Evolutionary conservation across 202 grass and related monocot genomes (phyloP).

Genomic region (Eragrostis tef): DNA sequence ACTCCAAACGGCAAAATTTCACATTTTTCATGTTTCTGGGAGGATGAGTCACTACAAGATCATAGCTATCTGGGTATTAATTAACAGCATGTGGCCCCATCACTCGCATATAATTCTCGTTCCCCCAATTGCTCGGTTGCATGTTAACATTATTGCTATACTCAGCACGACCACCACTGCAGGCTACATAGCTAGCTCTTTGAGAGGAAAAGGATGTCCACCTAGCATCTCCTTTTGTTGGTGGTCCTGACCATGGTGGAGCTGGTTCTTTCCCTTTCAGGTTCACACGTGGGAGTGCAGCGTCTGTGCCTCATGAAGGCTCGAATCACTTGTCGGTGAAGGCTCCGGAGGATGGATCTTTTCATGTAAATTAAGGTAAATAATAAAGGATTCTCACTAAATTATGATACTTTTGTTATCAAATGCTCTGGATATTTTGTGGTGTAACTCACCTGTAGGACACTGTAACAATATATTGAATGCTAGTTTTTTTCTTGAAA

Average conservation of each 20-base stretch:
- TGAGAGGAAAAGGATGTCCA: slow-evolving; percentile 44
- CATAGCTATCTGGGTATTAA: slow-evolving; percentile 4
- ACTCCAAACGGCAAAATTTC: background rate
- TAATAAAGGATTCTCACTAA: background rate
- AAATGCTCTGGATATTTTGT: background rate
- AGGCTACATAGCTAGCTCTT: slow-evolving; percentile 21
- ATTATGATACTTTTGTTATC: background rate
- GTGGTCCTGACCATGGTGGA: slow-evolving; percentile 42
- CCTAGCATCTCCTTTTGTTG: slow-evolving; percentile 24
- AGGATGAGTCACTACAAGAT: slow-evolving; percentile 38
- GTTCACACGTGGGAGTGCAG: slow-evolving; percentile 40
- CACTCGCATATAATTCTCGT: slow-evolving; percentile 6
- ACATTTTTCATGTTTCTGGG: slow-evolving; percentile 16
- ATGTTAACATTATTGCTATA: slow-evolving; percentile 15
- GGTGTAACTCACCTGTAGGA: background rate
- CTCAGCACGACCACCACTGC: slow-evolving; percentile 24
- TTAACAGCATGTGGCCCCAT: background rate
- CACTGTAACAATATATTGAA: background rate
- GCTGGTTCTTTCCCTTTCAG: slow-evolving; percentile 44
- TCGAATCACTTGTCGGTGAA: slow-evolving; percentile 11
- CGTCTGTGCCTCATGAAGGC: background rate
- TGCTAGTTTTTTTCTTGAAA: background rate
- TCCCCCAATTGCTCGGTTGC: slow-evolving; percentile 22
- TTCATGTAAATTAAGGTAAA: slow-evolving; percentile 12
- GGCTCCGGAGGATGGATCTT: slow-evolving; percentile 26